Evolutionary conservation across 2,329 filamentous ascomycete genomes (phyloP), one percentile per base, ranked within the genome.

Genomic region (Pezizomycotina sp.): DNA sequence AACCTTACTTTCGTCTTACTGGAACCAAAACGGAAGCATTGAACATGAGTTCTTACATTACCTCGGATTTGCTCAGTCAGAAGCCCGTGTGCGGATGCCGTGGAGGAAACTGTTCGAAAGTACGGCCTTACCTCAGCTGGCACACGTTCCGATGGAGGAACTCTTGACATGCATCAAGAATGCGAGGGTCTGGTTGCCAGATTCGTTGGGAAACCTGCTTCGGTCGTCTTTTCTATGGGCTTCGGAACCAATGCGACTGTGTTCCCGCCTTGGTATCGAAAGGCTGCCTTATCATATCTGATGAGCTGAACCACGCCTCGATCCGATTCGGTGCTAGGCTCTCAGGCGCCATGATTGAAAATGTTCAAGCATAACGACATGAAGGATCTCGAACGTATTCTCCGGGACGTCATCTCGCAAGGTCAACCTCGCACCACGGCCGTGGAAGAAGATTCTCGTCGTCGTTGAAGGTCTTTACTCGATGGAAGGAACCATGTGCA

Each of bases 31-130:
- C 86, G 1, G 82, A 98, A 59, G 95, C 89, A 0, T 64, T 98
- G 52, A 98, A 98, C 61, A 78, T 98, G 77, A 93, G 86, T 63
- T 98, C 89, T 1, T 98, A 98, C 68, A 98, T 60, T 98, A 98
- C 56, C 78, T 98, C 15, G 89, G 89, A 27, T 98, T 98, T 53
- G 89, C 89, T 33, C 89, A 98, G 58, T 93, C 89, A 0, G 84
- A 95, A 48, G 89, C 7, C 86, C 89, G 25, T 98, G 89, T 55
- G 89, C 89, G 29, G 86, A 95, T 56, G 77, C 80, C 9, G 81
- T 86, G 3, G 89, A 98, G 61, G 77, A 84, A 29, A 71, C 70
- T 29, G 73, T 92, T 47, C 74, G 71, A 58, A 84, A 77, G 54
- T 89, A 92, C 53, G 84, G 86, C 26, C 71, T 95, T 47, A 78